These are phyloP conservation scores for Entophlyctis helioformis DNA, from an alignment of 192 early-diverging fungal genomes.

Conservation along the genomic window DNA sequence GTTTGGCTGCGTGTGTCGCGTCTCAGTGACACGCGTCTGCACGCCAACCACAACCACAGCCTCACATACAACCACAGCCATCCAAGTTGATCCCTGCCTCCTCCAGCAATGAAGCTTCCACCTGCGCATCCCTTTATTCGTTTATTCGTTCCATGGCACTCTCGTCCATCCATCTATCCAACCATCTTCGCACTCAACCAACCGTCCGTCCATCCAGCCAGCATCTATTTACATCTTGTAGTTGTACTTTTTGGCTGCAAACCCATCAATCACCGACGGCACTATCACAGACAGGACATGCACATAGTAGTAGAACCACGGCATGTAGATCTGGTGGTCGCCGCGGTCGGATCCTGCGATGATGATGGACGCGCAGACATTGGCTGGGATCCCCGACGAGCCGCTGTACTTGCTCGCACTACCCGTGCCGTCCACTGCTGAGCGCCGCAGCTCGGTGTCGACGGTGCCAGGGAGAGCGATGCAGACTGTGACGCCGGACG, in stretches of 20 bases:
- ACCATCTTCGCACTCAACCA: too few relatives aligned
- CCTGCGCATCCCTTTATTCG: too few relatives aligned
- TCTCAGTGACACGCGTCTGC: too few relatives aligned
- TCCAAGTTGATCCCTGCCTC: too few relatives aligned
- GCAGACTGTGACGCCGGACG: conserved; percentile 48
- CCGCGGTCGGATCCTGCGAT: conserved; percentile 42
- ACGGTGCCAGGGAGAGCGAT: conserved; percentile 65
- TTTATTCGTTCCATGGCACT: too few relatives aligned
- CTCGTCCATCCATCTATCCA: too few relatives aligned
- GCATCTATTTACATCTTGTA: too few relatives aligned
- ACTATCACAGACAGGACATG: conserved; percentile 34
- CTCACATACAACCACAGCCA: too few relatives aligned
- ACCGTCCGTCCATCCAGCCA: too few relatives aligned
- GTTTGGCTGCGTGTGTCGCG: too few relatives aligned
- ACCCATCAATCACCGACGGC: conserved; percentile 45
- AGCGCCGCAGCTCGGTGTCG: conserved; percentile 52
- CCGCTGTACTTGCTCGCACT: conserved; percentile 33
- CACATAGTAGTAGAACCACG: conserved; percentile 40
- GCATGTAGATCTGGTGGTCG: conserved; percentile 50
- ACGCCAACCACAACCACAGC: too few relatives aligned
- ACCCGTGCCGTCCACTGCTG: conserved; percentile 52
- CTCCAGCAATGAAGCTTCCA: too few relatives aligned
- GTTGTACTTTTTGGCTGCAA: conserved; percentile 65
- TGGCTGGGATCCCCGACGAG: conserved; percentile 30
- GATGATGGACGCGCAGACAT: conserved; percentile 47